Evolutionary conservation across 1,284 basidiomycete species (phyloP), one percentile per base, ranked within the genome.

Genomic region (Naganishia liquefaciens): DNA sequence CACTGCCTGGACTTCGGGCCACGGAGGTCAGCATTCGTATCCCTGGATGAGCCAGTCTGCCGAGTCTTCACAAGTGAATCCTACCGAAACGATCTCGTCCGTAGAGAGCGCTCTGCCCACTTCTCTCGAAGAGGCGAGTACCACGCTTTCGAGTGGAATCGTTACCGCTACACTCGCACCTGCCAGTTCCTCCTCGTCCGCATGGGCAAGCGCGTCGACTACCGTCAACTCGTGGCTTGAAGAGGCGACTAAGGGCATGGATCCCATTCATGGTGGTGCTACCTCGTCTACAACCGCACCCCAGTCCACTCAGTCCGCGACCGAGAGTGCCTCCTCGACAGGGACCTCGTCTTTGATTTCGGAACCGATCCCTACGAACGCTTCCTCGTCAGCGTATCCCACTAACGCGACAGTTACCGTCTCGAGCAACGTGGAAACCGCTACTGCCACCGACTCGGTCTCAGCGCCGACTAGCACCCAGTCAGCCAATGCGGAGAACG

Each of bases 21-120:
- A 53, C 6, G 65, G 60, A 11, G 60, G 62, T n/a, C 65, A 66
- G 27, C 65, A 66, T 47, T 47, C 65, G 17, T 66, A 66, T 27
- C 65, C 65, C 30, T 62, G 65, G 63, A 46, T 57, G 54, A 64
- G 54, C 10, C 28, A 46, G 44, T 19, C 13, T 40, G 33, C 62
- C 51, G 52, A 33, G 23, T 37, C 46, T 9, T 42, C 58, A 15
- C 28, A 7, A 5, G 43, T 37, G 11, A 40, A 23, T 33, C 25
- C 63, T 27, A 54, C 30, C 30, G 54, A 21, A 23, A 21, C 55
- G 2, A 42, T 49, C 40, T 43, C 40, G 23, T 25, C 50, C 15
- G 30, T 42, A 37, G 28, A 23, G 47, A n/a, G 37, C n/a, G 33
- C 25, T 27, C n/a, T 51, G 43, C 21, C 25, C 7, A 44, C 54